Base-by-base conservation (phyloP, 148 eudicot genomes). In the Persicaria tinctoria region DNA sequence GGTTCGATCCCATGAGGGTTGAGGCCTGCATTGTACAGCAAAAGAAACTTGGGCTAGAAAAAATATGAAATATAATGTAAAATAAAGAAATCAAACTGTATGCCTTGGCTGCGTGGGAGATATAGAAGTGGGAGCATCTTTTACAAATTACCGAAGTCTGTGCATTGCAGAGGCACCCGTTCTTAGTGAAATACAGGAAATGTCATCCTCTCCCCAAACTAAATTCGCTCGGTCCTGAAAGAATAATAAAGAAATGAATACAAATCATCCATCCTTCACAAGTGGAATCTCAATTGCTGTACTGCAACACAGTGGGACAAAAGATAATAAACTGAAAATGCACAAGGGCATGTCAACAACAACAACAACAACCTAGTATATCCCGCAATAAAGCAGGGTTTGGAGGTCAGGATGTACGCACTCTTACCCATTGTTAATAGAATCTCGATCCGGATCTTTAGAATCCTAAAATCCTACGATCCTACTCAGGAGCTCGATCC, bases 1-100 rank as follows among this genome's bases (percentile, higher is more conserved):
- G 10, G 98, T 94, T 45, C 95, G 90, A 74, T 94, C 98, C 97
- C 93, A 87, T 45, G 97, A 89, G 64, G 98, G 98, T 76, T 94
- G 98, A 75, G 98, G 97, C 80, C 98, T 94, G 78, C 72, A 48
- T 60, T 83, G 59, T 70, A 74, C 0, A 46, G 73, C 41, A 12
- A 44, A 12, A 1, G 4, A 9, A 41, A 38, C 45, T 6, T 60
- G 66, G 66, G 66, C 12, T 23, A 27, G 27, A 23, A 60, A 4
- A 60, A 60, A 8, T 3, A 60, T 60, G 6, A 2, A 20, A 63
- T 64, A 46, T 46, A 70, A 70, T 69, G 72, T 46, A 70, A 46
- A 70, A 45, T 18, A 70, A 20, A 46, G 9, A 70, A 49, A 9
- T 2, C 16, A 53, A 53, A 16, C 16, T 53, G 5, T 16, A 23